Evolutionary conservation across 78 protist genomes (phyloP).

Genomic region (Anaeramoeba flamelloides): DNA sequence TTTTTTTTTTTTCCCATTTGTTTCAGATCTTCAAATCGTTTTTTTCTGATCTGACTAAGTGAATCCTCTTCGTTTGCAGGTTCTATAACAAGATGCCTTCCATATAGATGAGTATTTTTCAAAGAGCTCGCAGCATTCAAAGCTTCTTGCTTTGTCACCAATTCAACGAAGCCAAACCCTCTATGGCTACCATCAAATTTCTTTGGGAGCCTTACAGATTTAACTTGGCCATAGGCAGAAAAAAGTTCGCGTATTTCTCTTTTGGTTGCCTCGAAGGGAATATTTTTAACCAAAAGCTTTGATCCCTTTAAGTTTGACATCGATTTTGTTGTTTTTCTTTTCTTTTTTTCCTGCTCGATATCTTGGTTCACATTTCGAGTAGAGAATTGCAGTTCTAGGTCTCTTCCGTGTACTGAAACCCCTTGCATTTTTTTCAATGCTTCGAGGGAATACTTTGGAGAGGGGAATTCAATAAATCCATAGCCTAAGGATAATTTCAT

Average conservation of each 20-base stretch:
- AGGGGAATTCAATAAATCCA: not conserved
- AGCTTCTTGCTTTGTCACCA: constrained; percentile 67
- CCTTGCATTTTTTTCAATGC: not conserved
- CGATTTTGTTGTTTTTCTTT: not conserved
- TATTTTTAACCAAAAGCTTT: constrained; percentile 67
- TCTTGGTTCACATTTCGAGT: not conserved
- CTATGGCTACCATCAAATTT: constrained; percentile 60
- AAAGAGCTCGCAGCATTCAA: constrained; percentile 61
- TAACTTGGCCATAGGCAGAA: constrained; percentile 35
- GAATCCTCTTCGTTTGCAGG: constrained; percentile 36
- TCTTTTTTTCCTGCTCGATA: not conserved
- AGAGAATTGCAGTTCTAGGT: constrained; percentile 34
- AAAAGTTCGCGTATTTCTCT: constrained; percentile 70
- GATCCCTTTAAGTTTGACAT: constrained; percentile 5
- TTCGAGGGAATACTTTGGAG: not conserved
- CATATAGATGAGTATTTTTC: constrained; percentile 71
- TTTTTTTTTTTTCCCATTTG: too few relatives aligned
- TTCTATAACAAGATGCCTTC: constrained; percentile 57
- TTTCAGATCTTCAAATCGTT: too few relatives aligned
- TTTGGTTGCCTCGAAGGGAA: constrained; percentile 80
- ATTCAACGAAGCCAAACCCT: constrained; percentile 93
- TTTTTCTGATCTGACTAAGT: constrained; percentile 26
- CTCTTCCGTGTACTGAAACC: constrained; percentile 37
- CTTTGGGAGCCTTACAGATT: constrained; percentile 66
- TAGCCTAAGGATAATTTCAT: not conserved